Conservation (phyloP, 208 protist genomes). For the Tritrichomonas musculus region DNA sequence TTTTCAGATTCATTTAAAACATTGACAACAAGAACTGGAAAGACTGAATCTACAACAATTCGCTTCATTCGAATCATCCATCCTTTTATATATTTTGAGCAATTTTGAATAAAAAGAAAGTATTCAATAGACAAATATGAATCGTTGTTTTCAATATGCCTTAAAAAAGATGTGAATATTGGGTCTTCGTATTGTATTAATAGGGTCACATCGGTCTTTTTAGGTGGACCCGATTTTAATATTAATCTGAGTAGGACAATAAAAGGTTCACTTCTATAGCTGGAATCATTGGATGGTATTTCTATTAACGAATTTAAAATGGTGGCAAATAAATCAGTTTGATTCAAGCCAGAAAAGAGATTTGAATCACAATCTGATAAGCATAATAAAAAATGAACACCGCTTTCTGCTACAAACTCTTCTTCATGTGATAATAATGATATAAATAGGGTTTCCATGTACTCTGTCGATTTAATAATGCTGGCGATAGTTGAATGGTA, state of each 20-base stretch:
- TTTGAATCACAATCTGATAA: not conserved
- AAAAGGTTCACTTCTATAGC: not conserved
- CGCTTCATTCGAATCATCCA: not conserved
- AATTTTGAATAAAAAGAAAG: not conserved
- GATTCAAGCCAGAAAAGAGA: not conserved
- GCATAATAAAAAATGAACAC: not conserved
- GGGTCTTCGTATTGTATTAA: not conserved
- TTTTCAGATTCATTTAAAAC: not conserved
- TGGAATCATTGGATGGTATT: not conserved
- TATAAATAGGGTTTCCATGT: not conserved
- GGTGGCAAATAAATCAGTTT: not conserved
- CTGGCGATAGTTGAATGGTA: not conserved
- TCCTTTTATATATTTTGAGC: not conserved
- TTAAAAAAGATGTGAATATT: not conserved
- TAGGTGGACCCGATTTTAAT: too few relatives aligned
- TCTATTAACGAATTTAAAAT: not conserved
- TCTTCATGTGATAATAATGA: not conserved
- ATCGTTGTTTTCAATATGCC: slow-evolving; percentile 1
- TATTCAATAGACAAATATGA: not conserved
- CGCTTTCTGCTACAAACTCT: not conserved
- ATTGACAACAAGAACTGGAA: not conserved
- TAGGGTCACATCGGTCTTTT: not conserved
- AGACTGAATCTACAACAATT: not conserved
- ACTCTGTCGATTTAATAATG: not conserved
- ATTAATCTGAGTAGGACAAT: not conserved